phyloP scores from a whole-genome alignment of 768 basidiomycete species.

The Collybia sp. region DNA sequence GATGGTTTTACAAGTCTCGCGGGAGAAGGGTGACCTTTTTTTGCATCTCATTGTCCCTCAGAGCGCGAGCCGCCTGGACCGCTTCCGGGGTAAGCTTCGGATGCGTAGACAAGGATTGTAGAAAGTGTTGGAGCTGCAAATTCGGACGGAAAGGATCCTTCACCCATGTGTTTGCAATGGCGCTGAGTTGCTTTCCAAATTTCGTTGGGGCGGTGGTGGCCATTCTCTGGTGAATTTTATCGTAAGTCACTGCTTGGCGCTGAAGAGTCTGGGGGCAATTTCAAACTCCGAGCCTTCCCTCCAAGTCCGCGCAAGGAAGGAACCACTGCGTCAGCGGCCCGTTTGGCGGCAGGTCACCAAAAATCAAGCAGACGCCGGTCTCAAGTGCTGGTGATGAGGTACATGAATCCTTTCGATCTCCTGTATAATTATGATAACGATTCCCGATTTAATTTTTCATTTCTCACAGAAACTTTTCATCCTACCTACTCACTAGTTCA shows the following conservation, averaged over 20 bases:
- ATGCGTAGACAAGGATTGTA: constrained; percentile 61
- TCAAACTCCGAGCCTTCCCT: not conserved
- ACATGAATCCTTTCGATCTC: too few species aligned
- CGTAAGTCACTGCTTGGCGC: too few species aligned
- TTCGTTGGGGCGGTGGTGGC: constrained; percentile 22
- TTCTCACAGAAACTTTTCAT: too few species aligned
- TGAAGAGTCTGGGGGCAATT: not conserved
- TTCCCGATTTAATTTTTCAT: too few species aligned
- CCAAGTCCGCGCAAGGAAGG: too few species aligned
- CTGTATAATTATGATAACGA: too few species aligned
- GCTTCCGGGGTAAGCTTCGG: constrained; percentile 61
- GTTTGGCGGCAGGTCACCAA: too few species aligned
- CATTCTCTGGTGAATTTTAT: constrained; percentile 5
- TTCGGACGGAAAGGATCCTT: constrained; percentile 75
- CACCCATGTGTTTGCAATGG: constrained; percentile 61
- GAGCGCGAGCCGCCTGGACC: constrained; percentile 52
- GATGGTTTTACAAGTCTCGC: constrained; percentile 15
- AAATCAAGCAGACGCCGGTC: too few species aligned
- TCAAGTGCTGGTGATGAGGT: too few species aligned
- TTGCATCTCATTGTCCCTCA: constrained; percentile 51
- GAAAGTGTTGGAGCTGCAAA: constrained; percentile 63
- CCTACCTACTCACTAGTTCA: too few species aligned
- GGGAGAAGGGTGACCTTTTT: constrained; percentile 50
- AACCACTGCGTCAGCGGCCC: too few species aligned
- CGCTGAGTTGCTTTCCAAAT: constrained; percentile 43